Percentiles rank a stretch among this genome's conserved stretches.
phyloP scores from a whole-genome alignment of 768 basidiomycete genomes.

The Lentinula edodes region DNA sequence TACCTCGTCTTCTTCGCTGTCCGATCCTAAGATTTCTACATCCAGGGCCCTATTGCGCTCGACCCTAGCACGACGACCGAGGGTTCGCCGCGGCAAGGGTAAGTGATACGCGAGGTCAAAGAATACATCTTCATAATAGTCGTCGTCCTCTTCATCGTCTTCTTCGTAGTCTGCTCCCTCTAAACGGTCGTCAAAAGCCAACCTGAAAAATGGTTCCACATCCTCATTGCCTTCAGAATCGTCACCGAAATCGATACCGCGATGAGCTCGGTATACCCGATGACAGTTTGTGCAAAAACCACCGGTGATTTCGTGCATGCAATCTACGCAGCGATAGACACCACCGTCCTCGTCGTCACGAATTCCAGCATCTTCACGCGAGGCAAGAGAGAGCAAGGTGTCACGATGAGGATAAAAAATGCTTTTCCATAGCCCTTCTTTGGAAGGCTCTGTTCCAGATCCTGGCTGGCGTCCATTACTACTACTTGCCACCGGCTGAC shows the following conservation, averaged over 20 bases:
- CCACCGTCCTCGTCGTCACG: constrained; percentile 72
- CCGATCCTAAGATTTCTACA: neutral
- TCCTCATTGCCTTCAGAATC: constrained; percentile 25
- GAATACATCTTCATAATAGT: neutral
- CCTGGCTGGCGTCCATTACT: constrained; percentile 15
- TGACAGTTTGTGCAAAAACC: constrained; percentile 61
- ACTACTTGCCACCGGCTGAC: constrained; percentile 2
- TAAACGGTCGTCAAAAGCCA: constrained; percentile 19
- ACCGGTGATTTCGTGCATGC: constrained; percentile 74
- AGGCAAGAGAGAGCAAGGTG: neutral
- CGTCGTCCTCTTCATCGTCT: neutral
- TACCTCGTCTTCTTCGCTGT: neutral
- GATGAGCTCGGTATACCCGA: constrained; percentile 55
- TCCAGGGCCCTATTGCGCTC: neutral
- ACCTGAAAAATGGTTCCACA: neutral
- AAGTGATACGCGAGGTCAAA: neutral
- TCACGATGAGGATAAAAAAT: constrained; percentile 43
- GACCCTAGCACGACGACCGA: neutral
- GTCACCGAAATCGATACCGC: constrained; percentile 8
- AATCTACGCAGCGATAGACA: constrained; percentile 70
- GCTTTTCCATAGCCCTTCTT: constrained; percentile 57
- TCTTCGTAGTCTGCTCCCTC: neutral
- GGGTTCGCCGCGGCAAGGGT: neutral
- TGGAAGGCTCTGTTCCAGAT: neutral
- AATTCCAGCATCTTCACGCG: constrained; percentile 47